Conservation (phyloP, 2,329 filamentous ascomycete species). For the Apiospora marii region DNA sequence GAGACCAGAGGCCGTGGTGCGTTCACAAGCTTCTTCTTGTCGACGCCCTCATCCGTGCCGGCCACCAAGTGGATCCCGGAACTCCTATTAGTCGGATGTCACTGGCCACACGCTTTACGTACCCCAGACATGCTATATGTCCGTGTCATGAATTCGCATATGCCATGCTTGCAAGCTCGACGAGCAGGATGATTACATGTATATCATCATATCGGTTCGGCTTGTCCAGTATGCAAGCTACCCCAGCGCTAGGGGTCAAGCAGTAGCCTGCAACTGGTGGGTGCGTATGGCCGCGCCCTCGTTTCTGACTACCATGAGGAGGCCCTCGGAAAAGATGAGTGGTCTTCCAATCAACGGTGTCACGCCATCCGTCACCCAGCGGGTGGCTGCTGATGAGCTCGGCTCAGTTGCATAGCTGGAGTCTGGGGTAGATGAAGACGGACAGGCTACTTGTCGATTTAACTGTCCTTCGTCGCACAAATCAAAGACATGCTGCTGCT, state of each 20-base stretch:
- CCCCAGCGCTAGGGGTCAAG: neutral
- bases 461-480: conserved; percentile 4
- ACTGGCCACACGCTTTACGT: neutral
- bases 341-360: conserved; percentile 17
- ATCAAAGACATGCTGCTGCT: conserved; percentile 14
- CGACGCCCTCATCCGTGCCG: conserved; percentile 18
- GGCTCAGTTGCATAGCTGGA: conserved; percentile 11
- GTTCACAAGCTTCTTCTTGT: conserved; percentile 15
- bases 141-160: neutral
- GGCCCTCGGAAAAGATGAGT: neutral
- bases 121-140: neutral
- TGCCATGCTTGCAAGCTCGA: neutral
- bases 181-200: neutral
- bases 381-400: conserved; percentile 11
- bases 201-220: neutral
- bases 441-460: conserved; percentile 11
- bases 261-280: neutral
- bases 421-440: conserved; percentile 13
- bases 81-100: neutral
- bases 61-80: neutral
- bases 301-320: neutral
- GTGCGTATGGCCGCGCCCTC: neutral
- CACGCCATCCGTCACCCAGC: conserved; percentile 15
- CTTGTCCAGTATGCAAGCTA: neutral
- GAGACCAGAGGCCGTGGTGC: neutral